Evolutionary conservation across 352 stramenopile species (phyloP).

Genomic region (Elongisporangium undulatum): DNA sequence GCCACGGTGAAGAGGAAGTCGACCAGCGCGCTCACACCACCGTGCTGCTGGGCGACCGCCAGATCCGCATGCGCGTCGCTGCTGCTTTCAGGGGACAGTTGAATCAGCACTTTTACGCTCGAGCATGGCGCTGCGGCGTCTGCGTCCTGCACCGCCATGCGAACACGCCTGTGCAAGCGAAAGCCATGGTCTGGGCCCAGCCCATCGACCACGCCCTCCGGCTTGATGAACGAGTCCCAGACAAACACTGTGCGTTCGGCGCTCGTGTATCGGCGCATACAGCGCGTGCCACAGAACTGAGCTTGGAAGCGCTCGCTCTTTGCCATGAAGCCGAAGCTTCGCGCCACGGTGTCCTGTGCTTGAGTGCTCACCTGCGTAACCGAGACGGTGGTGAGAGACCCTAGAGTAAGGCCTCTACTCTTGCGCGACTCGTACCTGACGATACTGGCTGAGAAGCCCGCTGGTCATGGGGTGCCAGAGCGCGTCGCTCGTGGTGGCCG

Average conservation of each 20-base stretch:
- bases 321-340: not conserved
- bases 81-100: not conserved
- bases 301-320: not conserved
- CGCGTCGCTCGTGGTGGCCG: not conserved
- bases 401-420: too few relatives aligned
- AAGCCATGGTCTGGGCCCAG: not conserved
- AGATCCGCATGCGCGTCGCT: not conserved
- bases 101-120: not conserved
- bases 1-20: not conserved
- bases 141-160: not conserved
- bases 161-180: not conserved
- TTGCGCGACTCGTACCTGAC: too few relatives aligned
- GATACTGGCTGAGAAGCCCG: not conserved
- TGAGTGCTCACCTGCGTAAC: too few relatives aligned
- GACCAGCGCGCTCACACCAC: not conserved
- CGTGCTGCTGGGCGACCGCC: not conserved
- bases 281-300: not conserved
- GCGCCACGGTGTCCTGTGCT: not conserved
- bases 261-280: not conserved
- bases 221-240: not conserved
- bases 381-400: not conserved
- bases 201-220: not conserved
- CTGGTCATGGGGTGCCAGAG: not conserved
- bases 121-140: not conserved
- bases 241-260: not conserved